A percentile compares a stretch with the other conserved stretches of the same genome.
Evolutionary conservation across 2,329 filamentous ascomycete species (phyloP).

Genomic region (Cladophialophora psammophila): DNA sequence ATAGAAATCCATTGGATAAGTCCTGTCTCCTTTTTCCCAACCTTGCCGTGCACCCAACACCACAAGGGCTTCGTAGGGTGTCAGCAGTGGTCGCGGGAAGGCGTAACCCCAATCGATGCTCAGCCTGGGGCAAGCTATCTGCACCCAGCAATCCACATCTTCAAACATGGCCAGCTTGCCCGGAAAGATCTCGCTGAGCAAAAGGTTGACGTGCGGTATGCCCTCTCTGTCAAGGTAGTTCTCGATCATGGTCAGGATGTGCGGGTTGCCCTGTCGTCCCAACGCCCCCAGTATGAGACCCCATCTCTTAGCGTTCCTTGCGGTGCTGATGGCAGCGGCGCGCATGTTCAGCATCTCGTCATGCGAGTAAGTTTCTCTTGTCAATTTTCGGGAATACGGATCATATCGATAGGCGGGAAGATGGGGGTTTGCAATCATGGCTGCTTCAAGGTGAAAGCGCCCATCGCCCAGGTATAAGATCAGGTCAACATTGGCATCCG

Average conservation of each 20-base stretch:
- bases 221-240: slow-evolving; percentile 72
- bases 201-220: slow-evolving; percentile 81
- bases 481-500: slow-evolving; percentile 69
- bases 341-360: slow-evolving; percentile 86
- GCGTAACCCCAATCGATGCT: slow-evolving; percentile 99
- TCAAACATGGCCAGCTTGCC: slow-evolving; percentile 92
- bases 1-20: slow-evolving; percentile 99
- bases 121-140: slow-evolving; percentile 93
- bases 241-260: slow-evolving; percentile 89
- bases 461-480: slow-evolving; percentile 92
- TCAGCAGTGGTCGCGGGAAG: slow-evolving; percentile 85
- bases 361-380: slow-evolving; percentile 90
- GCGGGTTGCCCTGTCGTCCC: slow-evolving; percentile 92
- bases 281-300: slow-evolving; percentile 92
- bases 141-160: slow-evolving; percentile 97
- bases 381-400: slow-evolving; percentile 90
- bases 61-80: slow-evolving; percentile 93
- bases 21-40: slow-evolving; percentile 67
- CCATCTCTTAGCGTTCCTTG: slow-evolving; percentile 84
- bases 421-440: slow-evolving; percentile 97
- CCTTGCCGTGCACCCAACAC: slow-evolving; percentile 81
- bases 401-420: slow-evolving; percentile 96
- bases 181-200: slow-evolving; percentile 95
- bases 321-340: slow-evolving; percentile 75
- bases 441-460: slow-evolving; percentile 93